phyloP scores from a whole-genome alignment of 805 yeast species.

The Candida silvicultrix region DNA sequence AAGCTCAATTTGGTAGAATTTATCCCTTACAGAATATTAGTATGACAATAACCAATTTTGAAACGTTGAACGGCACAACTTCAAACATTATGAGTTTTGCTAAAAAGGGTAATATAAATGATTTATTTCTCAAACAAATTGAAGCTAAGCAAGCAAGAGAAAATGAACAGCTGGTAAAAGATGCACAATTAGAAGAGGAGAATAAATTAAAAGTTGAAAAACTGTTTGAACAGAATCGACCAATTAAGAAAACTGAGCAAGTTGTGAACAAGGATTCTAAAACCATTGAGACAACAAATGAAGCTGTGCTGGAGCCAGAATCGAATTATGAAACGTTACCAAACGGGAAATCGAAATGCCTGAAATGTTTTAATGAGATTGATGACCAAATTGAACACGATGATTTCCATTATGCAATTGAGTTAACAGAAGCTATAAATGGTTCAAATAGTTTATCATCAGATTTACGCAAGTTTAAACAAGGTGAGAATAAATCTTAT shows the following conservation, averaged over 20 bases:
- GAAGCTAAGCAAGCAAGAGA: not conserved
- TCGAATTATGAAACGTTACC: not conserved
- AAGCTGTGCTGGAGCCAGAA: too few relatives aligned
- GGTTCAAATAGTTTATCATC: conserved; percentile 19
- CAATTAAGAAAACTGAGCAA: not conserved
- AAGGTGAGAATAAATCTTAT: conserved; percentile 2
- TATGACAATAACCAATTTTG: conserved; percentile 49
- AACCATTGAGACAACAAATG: too few relatives aligned
- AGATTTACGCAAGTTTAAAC: conserved; percentile 7
- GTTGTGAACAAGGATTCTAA: too few relatives aligned
- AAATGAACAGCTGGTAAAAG: not conserved
- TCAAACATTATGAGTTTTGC: conserved; percentile 15
- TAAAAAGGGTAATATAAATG: conserved; percentile 10
- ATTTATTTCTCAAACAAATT: conserved; percentile 2
- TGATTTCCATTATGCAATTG: conserved; percentile 49
- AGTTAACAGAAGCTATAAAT: conserved; percentile 38
- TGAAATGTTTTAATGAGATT: conserved; percentile 6
- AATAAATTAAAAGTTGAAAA: too few relatives aligned
- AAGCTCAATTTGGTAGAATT: conserved; percentile 23
- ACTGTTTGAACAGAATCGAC: not conserved
- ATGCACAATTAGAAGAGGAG: not conserved
- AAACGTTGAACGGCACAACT: conserved; percentile 23
- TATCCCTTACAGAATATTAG: conserved; percentile 48
- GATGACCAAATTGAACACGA: conserved; percentile 36
- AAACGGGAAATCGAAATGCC: conserved; percentile 4